phyloP scores from a whole-genome alignment of 768 basidiomycete genomes.

The Grammothele lineata region DNA sequence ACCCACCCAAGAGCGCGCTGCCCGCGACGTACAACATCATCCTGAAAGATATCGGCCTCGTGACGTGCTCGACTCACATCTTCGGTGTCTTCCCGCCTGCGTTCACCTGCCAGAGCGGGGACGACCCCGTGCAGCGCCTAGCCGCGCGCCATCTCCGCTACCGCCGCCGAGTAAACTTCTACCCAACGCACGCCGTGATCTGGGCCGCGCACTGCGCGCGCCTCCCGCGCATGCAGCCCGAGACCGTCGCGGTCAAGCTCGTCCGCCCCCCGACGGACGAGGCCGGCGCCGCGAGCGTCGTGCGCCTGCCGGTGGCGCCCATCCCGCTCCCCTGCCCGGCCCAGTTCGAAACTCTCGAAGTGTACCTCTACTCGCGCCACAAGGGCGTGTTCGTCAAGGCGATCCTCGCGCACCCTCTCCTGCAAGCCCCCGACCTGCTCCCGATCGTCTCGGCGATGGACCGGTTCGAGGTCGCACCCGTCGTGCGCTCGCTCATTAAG shows the following conservation, averaged over 20 bases:
- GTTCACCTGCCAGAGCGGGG: too few species aligned
- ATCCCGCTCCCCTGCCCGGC: conserved; percentile 55
- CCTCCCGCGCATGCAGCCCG: conserved; percentile 47
- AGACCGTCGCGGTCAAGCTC: too few species aligned
- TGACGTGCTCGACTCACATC: conserved; percentile 6
- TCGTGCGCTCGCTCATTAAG: too few species aligned
- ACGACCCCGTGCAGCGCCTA: too few species aligned
- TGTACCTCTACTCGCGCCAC: neutral
- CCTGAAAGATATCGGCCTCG: too few species aligned
- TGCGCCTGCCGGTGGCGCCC: conserved; percentile 49
- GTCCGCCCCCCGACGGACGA: too few species aligned
- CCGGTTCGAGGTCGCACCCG: too few species aligned
- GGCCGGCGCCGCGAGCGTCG: neutral
- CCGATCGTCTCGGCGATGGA: too few species aligned
- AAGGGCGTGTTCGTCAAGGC: conserved; percentile 2
- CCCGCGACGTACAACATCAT: neutral
- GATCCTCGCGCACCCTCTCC: too few species aligned
- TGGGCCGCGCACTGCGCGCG: conserved; percentile 62
- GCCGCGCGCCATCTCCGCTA: too few species aligned
- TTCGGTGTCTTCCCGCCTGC: conserved; percentile 8
- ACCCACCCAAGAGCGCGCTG: neutral
- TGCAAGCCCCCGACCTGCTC: too few species aligned
- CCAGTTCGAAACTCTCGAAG: neutral
- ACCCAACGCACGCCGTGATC: conserved; percentile 62
- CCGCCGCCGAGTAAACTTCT: conserved; percentile 21